Percentiles rank a stretch among this genome's conserved stretches.
Conservation (phyloP, 192 early-diverging fungal genomes). For the Coemansia aciculifera region DNA sequence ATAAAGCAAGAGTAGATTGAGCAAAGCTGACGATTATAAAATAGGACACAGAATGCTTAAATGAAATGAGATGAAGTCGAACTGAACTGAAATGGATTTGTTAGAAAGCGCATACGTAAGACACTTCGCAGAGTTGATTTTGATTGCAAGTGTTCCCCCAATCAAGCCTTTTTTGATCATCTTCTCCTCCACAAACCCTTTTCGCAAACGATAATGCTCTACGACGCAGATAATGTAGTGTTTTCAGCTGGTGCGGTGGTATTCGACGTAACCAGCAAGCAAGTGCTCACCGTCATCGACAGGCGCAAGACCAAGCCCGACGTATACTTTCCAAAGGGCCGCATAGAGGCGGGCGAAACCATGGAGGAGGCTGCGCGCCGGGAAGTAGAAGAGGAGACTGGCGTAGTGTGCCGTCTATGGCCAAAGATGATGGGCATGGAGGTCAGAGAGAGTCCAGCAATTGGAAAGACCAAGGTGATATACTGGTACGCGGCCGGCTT, state of each 20-base stretch:
- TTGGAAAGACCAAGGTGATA: slow-evolving; percentile 33
- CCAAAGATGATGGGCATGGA: slow-evolving; percentile 28
- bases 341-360: slow-evolving; percentile 28
- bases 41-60: neutral
- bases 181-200: too few species aligned
- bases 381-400: slow-evolving; percentile 45
- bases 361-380: slow-evolving; percentile 26
- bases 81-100: neutral
- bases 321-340: slow-evolving; percentile 45
- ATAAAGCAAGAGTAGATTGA: neutral
- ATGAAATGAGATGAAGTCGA: neutral
- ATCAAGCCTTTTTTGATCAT: neutral
- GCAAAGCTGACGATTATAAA: neutral
- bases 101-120: neutral
- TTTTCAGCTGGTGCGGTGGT: slow-evolving; percentile 51
- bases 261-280: slow-evolving; percentile 17
- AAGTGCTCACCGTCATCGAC: slow-evolving; percentile 27
- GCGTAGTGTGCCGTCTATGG: slow-evolving; percentile 30
- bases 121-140: neutral
- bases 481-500: slow-evolving; percentile 46
- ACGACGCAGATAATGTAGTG: slow-evolving; percentile 18
- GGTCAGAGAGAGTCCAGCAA: slow-evolving; percentile 14
- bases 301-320: neutral
- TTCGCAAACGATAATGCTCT: too few species aligned
- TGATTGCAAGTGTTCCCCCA: neutral